Evolutionary conservation across 2,329 filamentous ascomycete genomes (phyloP).

Genomic region (Massarina eburnea): DNA sequence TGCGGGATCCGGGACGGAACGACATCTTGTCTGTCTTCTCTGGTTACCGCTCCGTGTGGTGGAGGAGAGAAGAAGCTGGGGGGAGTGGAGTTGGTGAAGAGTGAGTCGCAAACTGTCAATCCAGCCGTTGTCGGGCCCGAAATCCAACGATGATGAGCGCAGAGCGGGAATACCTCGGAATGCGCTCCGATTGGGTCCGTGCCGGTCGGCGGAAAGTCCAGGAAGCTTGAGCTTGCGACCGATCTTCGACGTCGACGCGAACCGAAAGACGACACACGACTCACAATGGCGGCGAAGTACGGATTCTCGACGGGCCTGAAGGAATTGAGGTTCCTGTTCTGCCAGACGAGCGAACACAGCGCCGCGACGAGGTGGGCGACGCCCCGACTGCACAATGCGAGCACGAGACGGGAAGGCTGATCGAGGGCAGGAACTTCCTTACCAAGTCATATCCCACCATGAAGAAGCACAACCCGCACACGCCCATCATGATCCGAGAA

Average conservation of each 20-base stretch:
- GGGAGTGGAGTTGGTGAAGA: constrained; percentile 12
- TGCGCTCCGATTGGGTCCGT: constrained; percentile 27
- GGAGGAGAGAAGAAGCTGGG: neutral
- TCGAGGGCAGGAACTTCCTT: constrained; percentile 73
- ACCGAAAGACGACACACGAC: constrained; percentile 16
- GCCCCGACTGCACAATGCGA: constrained; percentile 1
- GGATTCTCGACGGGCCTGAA: constrained; percentile 85
- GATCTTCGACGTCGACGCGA: constrained; percentile 11
- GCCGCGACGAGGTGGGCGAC: constrained; percentile 74
- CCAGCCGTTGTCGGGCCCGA: constrained; percentile 9
- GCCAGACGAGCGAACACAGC: constrained; percentile 90
- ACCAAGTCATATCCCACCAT: constrained; percentile 92
- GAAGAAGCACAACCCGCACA: constrained; percentile 98
- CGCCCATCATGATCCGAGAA: constrained; percentile 92
- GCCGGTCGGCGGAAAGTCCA: constrained; percentile 1
- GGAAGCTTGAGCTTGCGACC: constrained; percentile 19
- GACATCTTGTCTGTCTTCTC: constrained; percentile 47
- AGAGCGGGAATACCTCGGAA: constrained; percentile 29
- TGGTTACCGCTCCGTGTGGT: no score
- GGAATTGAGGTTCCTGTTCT: constrained; percentile 97
- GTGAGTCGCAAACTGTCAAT: constrained; percentile 5
- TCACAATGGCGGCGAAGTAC: constrained; percentile 86
- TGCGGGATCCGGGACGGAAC: constrained; percentile 60
- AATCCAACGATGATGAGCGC: constrained; percentile 15
- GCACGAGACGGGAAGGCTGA: constrained; percentile 1